Evolutionary conservation across 495 filamentous ascomycete species (phyloP), one percentile per base, ranked within the genome.

Genomic region (Talaromyces trachyspermus): DNA sequence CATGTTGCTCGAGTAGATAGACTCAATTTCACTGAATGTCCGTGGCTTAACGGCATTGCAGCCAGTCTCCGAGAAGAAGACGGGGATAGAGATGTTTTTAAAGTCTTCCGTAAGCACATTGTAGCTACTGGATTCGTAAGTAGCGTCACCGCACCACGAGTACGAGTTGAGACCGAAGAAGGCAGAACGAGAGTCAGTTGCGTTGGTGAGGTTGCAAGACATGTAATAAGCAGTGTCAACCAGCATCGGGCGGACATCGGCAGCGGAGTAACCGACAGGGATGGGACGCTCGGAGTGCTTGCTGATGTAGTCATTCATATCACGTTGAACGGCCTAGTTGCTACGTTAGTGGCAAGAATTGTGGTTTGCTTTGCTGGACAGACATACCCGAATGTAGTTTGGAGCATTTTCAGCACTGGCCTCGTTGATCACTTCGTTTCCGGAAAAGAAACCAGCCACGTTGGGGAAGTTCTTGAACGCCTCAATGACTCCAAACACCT

Each of bases 11-110:
- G 88, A 78, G 65, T 97, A 95, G 55, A 97, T 74, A 35, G 83
- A 76, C 45, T 67, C 66, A 12, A 95, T 84, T 64, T 97, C 91
- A 50, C 79, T 80, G 72, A 95, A 97, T 51, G 78, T 53, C 58
- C 92, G 86, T 14, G 91, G 89, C 29, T 68, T 65, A 23, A 83
- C 79, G 19, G 76, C 69, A 75, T 95, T 97, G 77, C 92, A 98
- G 51, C 92, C 92, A 50, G 86, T 97, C 67, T 98, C 92, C 55
- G 86, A 91, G 75, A 94, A 95, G 79, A 97, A 95, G 46, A 96
- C 77, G 17, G 91, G 91, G 44, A 95, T 74, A 24, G 82, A 83
- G 46, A 78, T 81, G 51, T 77, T 77, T 43, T 64, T 61, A 71
- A 97, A 94, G 56, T 83, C 75, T 7, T 69, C 60, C 33, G 86